Evolutionary conservation across 441 rosid species (phyloP), one percentile per base, ranked within the genome.

Genomic region (Flueggea neowawraea): DNA sequence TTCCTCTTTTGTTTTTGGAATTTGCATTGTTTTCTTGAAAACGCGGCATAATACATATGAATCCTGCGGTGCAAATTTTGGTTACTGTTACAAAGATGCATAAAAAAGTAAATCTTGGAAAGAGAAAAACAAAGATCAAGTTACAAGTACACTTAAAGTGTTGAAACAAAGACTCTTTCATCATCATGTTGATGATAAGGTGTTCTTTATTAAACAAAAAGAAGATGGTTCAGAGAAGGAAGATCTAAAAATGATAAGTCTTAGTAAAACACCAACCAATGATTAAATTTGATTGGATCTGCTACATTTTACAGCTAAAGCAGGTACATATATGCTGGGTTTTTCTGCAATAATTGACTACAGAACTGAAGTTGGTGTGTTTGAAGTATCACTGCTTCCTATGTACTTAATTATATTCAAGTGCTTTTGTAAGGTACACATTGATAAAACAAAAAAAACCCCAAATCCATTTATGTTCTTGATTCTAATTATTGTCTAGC

Each of bases 31-130:
- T 82, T 90, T 90, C 84, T 80, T 87, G 82, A 87, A 87, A 64
- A 90, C 82, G 2, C 95, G 94, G 67, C 96, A 90, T 49, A 90
- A 56, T 50, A 87, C 85, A 62, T 82, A 85, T 4, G 83, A 85
- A 71, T 85, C 90, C 90, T 85, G 64, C 36, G 55, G 45, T 45
- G 16, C 14, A 6, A 43, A 14, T 50, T 55, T 47, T 33, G 32
- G 57, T 0, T 45, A 56, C 14, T 10, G 12, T 47, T 47, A 14
- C 51, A 39, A 55, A 59, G 44, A 54, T 52, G 50, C n/a, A 49
- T 12, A 62, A 66, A 62, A 51, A 6, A 62, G 44, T 22, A 57
- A 45, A 45, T 36, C 41, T 36, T 36, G 41, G 41, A 59, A 60
- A 39, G 4, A 65, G 52, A 49, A 65, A 50, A 52, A 52, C 17